phyloP scores from a whole-genome alignment of 2,329 filamentous ascomycete species.

The Magnaporthiopsis poae region DNA sequence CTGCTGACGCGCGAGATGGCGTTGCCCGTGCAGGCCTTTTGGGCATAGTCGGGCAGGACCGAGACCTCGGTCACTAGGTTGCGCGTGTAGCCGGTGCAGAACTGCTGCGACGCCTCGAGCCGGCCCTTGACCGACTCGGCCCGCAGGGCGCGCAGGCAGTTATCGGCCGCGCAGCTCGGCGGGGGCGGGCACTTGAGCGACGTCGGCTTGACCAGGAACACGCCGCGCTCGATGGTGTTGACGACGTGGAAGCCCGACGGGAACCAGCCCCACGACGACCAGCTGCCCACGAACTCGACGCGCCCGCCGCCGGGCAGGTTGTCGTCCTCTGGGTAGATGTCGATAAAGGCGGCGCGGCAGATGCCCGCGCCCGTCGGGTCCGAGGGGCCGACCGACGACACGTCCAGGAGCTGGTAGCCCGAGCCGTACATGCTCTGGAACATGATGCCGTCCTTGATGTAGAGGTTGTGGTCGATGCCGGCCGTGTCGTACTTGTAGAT shows the following conservation, averaged over 20 bases:
- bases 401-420: slow-evolving; percentile 27
- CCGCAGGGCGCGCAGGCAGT: slow-evolving; percentile 25
- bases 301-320: slow-evolving; percentile 23
- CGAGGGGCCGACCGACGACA: slow-evolving; percentile 19
- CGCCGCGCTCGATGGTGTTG: slow-evolving; percentile 38
- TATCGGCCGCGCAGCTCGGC: slow-evolving; percentile 17
- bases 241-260: slow-evolving; percentile 27
- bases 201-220: slow-evolving; percentile 25
- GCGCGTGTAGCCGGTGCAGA: slow-evolving; percentile 20
- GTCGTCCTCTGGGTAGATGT: slow-evolving; percentile 39
- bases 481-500: slow-evolving; percentile 26
- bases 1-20: slow-evolving; percentile 14
- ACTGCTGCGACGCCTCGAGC: slow-evolving; percentile 20
- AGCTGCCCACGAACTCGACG: slow-evolving; percentile 30
- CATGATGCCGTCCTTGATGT: slow-evolving; percentile 27
- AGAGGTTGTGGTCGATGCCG: slow-evolving; percentile 36
- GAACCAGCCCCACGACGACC: slow-evolving; percentile 36
- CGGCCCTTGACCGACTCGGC: slow-evolving; percentile 22
- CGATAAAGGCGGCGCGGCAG: slow-evolving; percentile 35
- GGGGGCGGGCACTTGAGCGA: slow-evolving; percentile 7
- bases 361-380: slow-evolving; percentile 30
- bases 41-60: slow-evolving; percentile 1
- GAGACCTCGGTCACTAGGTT: not conserved
- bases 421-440: slow-evolving; percentile 37
- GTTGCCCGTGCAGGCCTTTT: slow-evolving; percentile 13